Evolutionary conservation across 2,329 filamentous ascomycete genomes (phyloP).

Genomic region (Penicillium sp.): DNA sequence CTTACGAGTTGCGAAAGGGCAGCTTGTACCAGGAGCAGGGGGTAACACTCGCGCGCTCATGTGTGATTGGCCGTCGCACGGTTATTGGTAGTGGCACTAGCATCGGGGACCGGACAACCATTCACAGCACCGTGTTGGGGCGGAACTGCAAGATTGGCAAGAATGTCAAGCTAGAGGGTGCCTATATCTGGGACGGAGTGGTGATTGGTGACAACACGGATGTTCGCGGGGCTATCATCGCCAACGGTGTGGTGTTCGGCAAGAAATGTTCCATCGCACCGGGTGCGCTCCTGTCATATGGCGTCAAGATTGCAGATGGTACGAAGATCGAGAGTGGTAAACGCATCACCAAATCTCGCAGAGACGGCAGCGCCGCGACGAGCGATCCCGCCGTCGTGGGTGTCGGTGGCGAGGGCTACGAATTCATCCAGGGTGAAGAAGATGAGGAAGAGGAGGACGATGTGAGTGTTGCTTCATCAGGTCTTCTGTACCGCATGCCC

Average conservation of each 20-base stretch:
- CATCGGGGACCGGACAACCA: conserved; percentile 64
- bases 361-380: conserved; percentile 39
- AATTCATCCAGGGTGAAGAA: conserved; percentile 61
- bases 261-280: conserved; percentile 61
- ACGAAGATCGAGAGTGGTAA: conserved; percentile 41
- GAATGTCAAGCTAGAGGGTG: conserved; percentile 70
- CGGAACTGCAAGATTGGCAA: conserved; percentile 79
- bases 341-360: conserved; percentile 43
- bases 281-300: conserved; percentile 74
- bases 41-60: conserved; percentile 67
- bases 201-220: conserved; percentile 68
- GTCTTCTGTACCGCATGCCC: conserved; percentile 48
- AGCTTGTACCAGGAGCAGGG: conserved; percentile 73
- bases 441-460: conserved; percentile 61
- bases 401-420: conserved; percentile 54
- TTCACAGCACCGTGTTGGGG: conserved; percentile 75
- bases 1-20: conserved; percentile 64
- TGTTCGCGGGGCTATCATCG: conserved; percentile 69
- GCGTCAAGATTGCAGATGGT: conserved; percentile 63
- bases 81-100: conserved; percentile 71
- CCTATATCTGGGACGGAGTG: conserved; percentile 83
- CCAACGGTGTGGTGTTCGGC: conserved; percentile 64
- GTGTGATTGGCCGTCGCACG: conserved; percentile 60
- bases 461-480: conserved; percentile 52
- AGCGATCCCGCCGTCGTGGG: conserved; percentile 54